Evolutionary conservation across 1,139 yeast species (phyloP), one percentile per base, ranked within the genome.

Genomic region (Hyphopichia wangnamkhiaoensis): DNA sequence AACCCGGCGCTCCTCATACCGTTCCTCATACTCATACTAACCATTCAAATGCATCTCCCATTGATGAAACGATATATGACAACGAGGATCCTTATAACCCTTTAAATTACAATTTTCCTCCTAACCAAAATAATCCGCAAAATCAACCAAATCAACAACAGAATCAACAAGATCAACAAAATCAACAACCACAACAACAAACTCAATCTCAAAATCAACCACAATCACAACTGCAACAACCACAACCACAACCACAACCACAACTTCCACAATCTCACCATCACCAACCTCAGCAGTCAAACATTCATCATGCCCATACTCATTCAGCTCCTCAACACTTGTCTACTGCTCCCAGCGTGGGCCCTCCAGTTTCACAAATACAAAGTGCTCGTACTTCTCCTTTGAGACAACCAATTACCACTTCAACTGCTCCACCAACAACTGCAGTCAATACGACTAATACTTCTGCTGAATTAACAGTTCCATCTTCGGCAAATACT

Each of bases 61-160:
- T 35, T 17, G 43, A 32, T 23, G 34, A 25, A n/a, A n/a, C 37
- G 9, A 31, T 27, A 12, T 38, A 38, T 30, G 40, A 38, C n/a
- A 30, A 38, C 14, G 37, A 35, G 13, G 37, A 37, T 12, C 33
- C 39, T 6, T 38, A 38, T 31, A 35, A 35, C 26, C 37, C 37
- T 12, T 19, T 38, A 16, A 41, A 34, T 29, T 44, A 43, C 30
- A 41, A 35, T 35, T 43, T 43, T 38, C 44, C 45, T 13, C 41
- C 43, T 28, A 17, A 16, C 19, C 29, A 12, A 9, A n/a, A n/a
- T n/a, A 30, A 21, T 16, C 23, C 17, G 8, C 5, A 8, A 14
- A 7, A 7, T 21, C 24, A 21, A 21, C 24, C 24, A 10, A 7
- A 7, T 7, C 24, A 21, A 21, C 24, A 21, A 21, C 24, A 21